Evolutionary conservation across 2,329 filamentous ascomycete species (phyloP), one percentile per base, ranked within the genome.

Genomic region (Incumbomyces delicatus): DNA sequence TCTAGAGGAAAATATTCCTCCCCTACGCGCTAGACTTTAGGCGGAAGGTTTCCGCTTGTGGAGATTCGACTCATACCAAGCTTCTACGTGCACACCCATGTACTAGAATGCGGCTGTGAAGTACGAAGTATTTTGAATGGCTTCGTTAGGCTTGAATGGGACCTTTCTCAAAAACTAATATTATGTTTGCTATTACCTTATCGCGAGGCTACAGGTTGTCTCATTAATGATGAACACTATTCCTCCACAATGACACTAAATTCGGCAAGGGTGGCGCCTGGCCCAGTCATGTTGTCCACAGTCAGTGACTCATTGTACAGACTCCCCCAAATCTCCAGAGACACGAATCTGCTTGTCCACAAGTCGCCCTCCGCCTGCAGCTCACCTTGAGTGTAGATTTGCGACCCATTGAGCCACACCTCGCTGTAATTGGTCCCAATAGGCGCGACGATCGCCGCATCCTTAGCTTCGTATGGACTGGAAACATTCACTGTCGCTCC

Each of bases 221-320:
- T 27, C 22, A 8, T 27, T 4, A 27, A 42, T 33, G 10, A 16
- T 16, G 22, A 32, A 33, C 32, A 27, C 27, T 32, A 30, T 12
- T 31, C 32, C 18, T 42, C 51, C 13, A 54, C 62, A 41, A 73
- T 53, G 47, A 73, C 69, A 8, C 62, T 66, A 66, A 67, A 73
- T 49, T 72, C 70, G 1, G 69, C 68, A 7, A 73, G 68, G 4
- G 64, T 72, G 4, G 69, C 68, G 2, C 70, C 70, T 4, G 62
- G 64, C 2, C 64, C 64, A 47, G 66, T 63, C 27, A 61, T 58
- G 6, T 59, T 47, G 38, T 62, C 60, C 6, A 46, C 57, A n/a
- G 56, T 53, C 10, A 63, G 54, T 0, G 56, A 67, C 42, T 69
- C 66, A 49, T 70, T 71, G 35, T 39, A 46, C 38, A 53, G 47